Conservation (phyloP, 1,284 basidiomycete genomes). For the Sanghuangporus sanghuang region DNA sequence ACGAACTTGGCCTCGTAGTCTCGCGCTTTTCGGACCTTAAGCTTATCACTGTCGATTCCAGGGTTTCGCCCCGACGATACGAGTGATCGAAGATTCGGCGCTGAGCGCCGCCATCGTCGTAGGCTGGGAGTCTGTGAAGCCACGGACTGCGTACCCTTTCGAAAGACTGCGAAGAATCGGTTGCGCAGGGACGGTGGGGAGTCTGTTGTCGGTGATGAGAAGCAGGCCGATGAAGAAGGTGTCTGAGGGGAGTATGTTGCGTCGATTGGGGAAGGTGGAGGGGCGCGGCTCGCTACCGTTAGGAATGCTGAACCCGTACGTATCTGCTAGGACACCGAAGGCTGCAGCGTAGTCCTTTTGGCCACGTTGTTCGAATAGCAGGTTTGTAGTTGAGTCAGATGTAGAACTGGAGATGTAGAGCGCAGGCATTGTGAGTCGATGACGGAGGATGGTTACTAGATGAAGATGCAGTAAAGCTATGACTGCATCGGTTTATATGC, state of each 20-base stretch:
- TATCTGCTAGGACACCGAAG: constrained; percentile 1
- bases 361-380: neutral
- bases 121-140: neutral
- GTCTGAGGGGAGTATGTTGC: neutral
- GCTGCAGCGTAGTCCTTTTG: constrained; percentile 2
- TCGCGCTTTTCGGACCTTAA: neutral
- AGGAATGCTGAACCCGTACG: constrained; percentile 1
- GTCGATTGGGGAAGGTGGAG: neutral
- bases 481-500: neutral
- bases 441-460: neutral
- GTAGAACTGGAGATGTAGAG: neutral
- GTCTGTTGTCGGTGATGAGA: neutral
- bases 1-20: constrained; percentile 1
- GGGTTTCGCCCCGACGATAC: neutral
- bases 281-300: neutral
- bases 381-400: neutral
- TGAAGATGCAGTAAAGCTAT: neutral
- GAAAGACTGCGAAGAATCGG: neutral
- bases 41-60: neutral
- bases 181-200: neutral
- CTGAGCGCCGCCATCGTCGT: neutral
- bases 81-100: neutral
- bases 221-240: neutral
- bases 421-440: neutral
- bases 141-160: neutral